Percentiles rank a stretch among this genome's conserved stretches.
Conservation (phyloP, 208 protist genomes). For the Crithidia bombi region DNA sequence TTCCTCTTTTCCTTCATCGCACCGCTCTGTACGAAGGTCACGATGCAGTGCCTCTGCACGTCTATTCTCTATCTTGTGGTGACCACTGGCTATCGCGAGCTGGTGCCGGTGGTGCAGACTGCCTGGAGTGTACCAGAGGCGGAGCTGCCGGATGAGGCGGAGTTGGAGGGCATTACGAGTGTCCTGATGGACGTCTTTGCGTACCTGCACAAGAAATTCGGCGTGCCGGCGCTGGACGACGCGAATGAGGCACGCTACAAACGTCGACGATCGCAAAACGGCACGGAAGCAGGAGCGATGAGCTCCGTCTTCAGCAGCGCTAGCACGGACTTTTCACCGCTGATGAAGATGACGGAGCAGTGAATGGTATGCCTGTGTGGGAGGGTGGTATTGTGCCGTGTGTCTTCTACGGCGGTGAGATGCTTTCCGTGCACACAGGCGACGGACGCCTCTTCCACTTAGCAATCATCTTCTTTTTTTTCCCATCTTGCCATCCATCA, state of each 20-base stretch:
- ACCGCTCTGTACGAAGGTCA: slow-evolving; percentile 60
- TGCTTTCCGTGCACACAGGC: too few relatives aligned
- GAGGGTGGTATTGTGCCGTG: too few relatives aligned
- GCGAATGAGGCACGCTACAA: slow-evolving; percentile 64
- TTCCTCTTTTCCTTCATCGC: slow-evolving; percentile 78
- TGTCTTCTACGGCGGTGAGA: too few relatives aligned
- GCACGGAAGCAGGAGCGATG: slow-evolving; percentile 21
- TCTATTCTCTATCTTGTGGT: slow-evolving; percentile 60
- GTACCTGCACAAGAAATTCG: slow-evolving; percentile 72
- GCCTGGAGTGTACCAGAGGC: slow-evolving; percentile 20
- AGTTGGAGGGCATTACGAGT: slow-evolving; percentile 63
- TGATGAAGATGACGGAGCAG: slow-evolving; percentile 33
- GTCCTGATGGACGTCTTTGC: slow-evolving; percentile 81
- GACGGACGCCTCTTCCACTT: too few relatives aligned
- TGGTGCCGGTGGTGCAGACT: slow-evolving; percentile 26
- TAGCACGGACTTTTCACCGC: slow-evolving; percentile 38
- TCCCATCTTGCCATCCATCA: too few relatives aligned
- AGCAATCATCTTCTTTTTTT: too few relatives aligned
- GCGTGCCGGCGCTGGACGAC: slow-evolving; percentile 66
- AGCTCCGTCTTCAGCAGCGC: slow-evolving; percentile 40
- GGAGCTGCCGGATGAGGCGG: slow-evolving; percentile 40
- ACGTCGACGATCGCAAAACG: slow-evolving; percentile 35
- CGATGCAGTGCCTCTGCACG: slow-evolving; percentile 46
- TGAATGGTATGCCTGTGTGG: not conserved
- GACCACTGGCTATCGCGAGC: slow-evolving; percentile 34